Evolutionary conservation across 2,329 filamentous ascomycete genomes (phyloP).

Genomic region (Dryadomyces quercus-mongolicae): DNA sequence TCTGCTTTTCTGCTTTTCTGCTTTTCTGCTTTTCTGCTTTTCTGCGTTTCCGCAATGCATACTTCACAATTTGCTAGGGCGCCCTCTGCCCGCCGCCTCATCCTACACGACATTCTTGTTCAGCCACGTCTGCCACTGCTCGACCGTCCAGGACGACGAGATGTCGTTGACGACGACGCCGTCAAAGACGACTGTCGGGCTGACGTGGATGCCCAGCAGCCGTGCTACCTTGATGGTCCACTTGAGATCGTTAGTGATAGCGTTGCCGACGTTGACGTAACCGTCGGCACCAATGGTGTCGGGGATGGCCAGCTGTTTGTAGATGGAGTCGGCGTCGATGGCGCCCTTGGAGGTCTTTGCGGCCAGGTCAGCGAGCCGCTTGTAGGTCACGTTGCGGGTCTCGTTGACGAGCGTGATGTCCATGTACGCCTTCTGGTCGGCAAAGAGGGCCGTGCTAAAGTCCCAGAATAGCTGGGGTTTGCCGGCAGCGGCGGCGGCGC

Average conservation of each 20-base stretch:
- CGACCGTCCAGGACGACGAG: slow-evolving; percentile 62
- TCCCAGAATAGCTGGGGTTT: slow-evolving; percentile 62
- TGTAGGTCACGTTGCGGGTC: slow-evolving; percentile 73
- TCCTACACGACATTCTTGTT: slow-evolving; percentile 28
- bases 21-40: not conserved
- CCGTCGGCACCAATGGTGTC: slow-evolving; percentile 57
- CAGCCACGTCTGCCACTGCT: slow-evolving; percentile 82
- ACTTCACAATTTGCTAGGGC: not conserved
- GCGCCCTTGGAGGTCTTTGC: slow-evolving; percentile 52
- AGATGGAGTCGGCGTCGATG: slow-evolving; percentile 59
- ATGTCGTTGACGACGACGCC: slow-evolving; percentile 72
- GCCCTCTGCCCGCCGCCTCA: not conserved
- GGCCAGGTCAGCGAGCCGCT: slow-evolving; percentile 64
- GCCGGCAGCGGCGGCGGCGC: slow-evolving; percentile 28
- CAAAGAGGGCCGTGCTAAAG: slow-evolving; percentile 57
- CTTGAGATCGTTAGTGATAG: slow-evolving; percentile 77
- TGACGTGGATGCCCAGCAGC: slow-evolving; percentile 75
- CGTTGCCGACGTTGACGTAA: slow-evolving; percentile 65
- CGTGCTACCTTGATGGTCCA: slow-evolving; percentile 68
- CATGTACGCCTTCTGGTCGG: slow-evolving; percentile 64
- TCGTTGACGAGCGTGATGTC: slow-evolving; percentile 78
- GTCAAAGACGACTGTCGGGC: slow-evolving; percentile 81
- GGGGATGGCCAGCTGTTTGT: slow-evolving; percentile 54
- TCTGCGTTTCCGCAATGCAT: not conserved
- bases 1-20: not conserved